phyloP scores from a whole-genome alignment of 83 land plant genomes.

The Isoetes engelmannii region DNA sequence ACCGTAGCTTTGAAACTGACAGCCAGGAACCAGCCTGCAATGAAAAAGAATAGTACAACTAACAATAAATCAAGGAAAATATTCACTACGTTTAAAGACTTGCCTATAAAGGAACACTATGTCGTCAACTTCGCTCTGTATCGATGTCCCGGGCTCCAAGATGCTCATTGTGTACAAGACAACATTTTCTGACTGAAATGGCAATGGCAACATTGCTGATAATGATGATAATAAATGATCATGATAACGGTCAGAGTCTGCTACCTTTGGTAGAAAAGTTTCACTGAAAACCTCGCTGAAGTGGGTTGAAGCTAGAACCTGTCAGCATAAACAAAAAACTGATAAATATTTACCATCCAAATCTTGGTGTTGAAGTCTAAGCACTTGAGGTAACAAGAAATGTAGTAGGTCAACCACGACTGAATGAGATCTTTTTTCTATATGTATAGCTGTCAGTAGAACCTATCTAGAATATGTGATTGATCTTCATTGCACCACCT shows the following conservation, averaged over 20 bases:
- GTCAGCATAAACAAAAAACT: constrained; percentile 8
- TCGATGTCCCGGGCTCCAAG: constrained; percentile 43
- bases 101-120: constrained; percentile 83
- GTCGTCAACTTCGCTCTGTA: constrained; percentile 35
- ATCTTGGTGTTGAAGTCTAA: neutral
- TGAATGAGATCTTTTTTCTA: too few species aligned
- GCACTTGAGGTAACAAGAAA: too few species aligned
- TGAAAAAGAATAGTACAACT: neutral
- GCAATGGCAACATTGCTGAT: constrained; percentile 3
- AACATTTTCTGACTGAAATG: constrained; percentile 52
- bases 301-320: constrained; percentile 90
- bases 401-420: too few species aligned
- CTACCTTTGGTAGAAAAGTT: constrained; percentile 51
- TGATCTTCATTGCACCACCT: too few species aligned
- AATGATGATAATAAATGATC: neutral
- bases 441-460: too few species aligned
- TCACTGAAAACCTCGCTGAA: constrained; percentile 72
- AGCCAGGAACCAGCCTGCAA: constrained; percentile 18
- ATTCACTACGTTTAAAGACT: neutral
- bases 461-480: too few species aligned
- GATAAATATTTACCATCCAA: neutral
- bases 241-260: neutral
- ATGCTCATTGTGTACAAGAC: constrained; percentile 82
- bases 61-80: neutral
- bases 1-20: constrained; percentile 10